Evolutionary conservation across 108 stramenopile species (phyloP).

Genomic region (Seminavis robusta): DNA sequence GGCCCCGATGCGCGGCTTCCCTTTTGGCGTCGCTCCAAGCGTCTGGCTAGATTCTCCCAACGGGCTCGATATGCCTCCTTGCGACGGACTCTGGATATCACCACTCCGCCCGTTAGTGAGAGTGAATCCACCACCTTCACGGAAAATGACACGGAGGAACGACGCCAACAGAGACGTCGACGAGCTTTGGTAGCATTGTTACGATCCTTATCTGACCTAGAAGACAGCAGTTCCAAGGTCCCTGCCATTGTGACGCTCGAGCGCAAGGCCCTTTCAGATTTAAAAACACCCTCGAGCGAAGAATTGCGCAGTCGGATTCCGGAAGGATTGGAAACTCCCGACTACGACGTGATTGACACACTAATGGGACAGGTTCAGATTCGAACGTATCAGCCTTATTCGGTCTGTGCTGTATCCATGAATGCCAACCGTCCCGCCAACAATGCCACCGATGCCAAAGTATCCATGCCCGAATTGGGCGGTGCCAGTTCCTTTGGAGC

Average conservation of each 20-base stretch:
- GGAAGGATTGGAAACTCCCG: constrained; percentile 75
- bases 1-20: constrained; percentile 28
- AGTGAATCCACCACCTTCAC: not conserved
- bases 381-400: constrained; percentile 74
- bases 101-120: constrained; percentile 30
- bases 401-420: constrained; percentile 74
- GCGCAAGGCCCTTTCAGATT: constrained; percentile 27
- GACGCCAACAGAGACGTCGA: constrained; percentile 26
- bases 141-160: constrained; percentile 10
- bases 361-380: constrained; percentile 51
- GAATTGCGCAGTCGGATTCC: constrained; percentile 53
- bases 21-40: constrained; percentile 32
- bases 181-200: constrained; percentile 46
- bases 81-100: constrained; percentile 38
- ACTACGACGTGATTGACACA: constrained; percentile 55
- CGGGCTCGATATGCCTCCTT: constrained; percentile 44
- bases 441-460: constrained; percentile 50
- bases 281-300: constrained; percentile 7
- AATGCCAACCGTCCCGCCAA: constrained; percentile 35
- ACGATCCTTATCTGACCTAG: constrained; percentile 21
- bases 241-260: constrained; percentile 38
- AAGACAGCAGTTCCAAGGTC: not conserved
- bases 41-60: constrained; percentile 36
- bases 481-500: constrained; percentile 83
- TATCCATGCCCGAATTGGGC: constrained; percentile 53